phyloP scores from a whole-genome alignment of 257 asterid species.

The Solanum tarapatanum region DNA sequence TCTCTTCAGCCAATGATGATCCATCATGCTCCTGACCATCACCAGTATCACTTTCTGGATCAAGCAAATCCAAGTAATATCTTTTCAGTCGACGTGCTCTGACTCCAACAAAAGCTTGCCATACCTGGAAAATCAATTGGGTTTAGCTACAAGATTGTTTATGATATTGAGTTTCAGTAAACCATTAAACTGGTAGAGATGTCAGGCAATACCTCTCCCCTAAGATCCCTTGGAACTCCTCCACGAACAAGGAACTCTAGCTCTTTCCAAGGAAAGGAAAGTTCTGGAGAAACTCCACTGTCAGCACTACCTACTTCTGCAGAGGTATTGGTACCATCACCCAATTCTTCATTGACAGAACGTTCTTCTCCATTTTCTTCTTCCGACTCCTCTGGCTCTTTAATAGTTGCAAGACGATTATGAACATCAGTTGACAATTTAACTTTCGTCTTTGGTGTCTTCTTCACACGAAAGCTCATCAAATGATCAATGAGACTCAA shows the following conservation, averaged over 20 bases:
- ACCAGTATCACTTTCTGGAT: constrained; percentile 28
- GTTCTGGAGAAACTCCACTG: constrained; percentile 22
- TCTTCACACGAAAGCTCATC: constrained; percentile 62
- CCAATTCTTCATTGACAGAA: constrained; percentile 22
- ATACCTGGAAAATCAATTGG: constrained; percentile 53
- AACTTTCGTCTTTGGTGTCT: constrained; percentile 26
- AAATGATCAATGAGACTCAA: constrained; percentile 41
- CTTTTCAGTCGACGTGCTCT: constrained; percentile 63
- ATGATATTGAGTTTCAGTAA: not conserved
- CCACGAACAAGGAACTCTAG: constrained; percentile 74
- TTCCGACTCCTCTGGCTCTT: constrained; percentile 21
- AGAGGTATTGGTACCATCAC: constrained; percentile 23
- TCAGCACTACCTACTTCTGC: constrained; percentile 15
- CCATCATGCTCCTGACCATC: constrained; percentile 26
- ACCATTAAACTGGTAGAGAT: not conserved
- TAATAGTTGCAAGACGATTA: constrained; percentile 35
- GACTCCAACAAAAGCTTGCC: constrained; percentile 95
- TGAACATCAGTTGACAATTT: constrained; percentile 7
- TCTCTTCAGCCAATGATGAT: constrained; percentile 18
- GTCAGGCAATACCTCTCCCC: constrained; percentile 68
- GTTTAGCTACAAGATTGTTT: not conserved
- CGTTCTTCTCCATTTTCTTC: constrained; percentile 27
- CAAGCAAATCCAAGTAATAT: constrained; percentile 72
- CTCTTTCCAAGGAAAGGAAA: constrained; percentile 52
- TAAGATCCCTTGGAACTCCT: constrained; percentile 86